phyloP scores from a whole-genome alignment of 2,329 filamentous ascomycete species.

The Fusarium luffae region DNA sequence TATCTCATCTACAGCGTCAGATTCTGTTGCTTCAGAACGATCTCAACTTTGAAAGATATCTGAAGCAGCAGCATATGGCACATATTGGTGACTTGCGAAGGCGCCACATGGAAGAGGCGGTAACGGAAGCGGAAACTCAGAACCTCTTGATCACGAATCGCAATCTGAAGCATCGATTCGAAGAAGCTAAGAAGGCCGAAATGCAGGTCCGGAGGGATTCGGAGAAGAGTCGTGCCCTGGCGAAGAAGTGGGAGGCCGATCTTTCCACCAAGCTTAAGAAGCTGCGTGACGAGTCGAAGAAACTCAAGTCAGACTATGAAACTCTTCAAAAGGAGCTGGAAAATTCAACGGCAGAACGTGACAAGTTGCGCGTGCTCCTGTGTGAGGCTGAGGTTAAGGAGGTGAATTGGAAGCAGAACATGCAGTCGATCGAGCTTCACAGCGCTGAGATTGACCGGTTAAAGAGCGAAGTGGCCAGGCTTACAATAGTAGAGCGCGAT shows the following conservation, averaged over 20 bases:
- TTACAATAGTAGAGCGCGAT: slow-evolving; percentile 70
- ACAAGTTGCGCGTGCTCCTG: slow-evolving; percentile 73
- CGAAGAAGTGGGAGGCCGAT: slow-evolving; percentile 82
- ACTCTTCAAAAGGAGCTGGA: slow-evolving; percentile 68
- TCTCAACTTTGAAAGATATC: slow-evolving; percentile 83
- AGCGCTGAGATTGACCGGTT: slow-evolving; percentile 70
- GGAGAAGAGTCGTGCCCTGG: slow-evolving; percentile 75
- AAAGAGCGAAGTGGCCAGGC: slow-evolving; percentile 66
- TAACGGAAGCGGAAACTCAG: slow-evolving; percentile 83
- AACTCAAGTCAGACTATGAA: slow-evolving; percentile 68
- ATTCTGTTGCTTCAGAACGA: slow-evolving; percentile 83
- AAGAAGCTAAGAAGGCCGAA: slow-evolving; percentile 77
- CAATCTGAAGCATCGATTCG: slow-evolving; percentile 75
- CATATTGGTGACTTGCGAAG: slow-evolving; percentile 83
- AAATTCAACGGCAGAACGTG: slow-evolving; percentile 67
- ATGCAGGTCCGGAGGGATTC: slow-evolving; percentile 77
- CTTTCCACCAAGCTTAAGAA: slow-evolving; percentile 73
- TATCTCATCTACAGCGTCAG: slow-evolving; percentile 74
- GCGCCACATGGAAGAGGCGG: slow-evolving; percentile 79
- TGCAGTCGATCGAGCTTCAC: slow-evolving; percentile 71
- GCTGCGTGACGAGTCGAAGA: slow-evolving; percentile 76
- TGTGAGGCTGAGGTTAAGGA: slow-evolving; percentile 77
- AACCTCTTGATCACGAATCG: slow-evolving; percentile 83
- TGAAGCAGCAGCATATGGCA: slow-evolving; percentile 84
- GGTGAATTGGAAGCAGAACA: slow-evolving; percentile 69